phyloP scores from a whole-genome alignment of 108 stramenopile species.

The Epithemia pelagica region DNA sequence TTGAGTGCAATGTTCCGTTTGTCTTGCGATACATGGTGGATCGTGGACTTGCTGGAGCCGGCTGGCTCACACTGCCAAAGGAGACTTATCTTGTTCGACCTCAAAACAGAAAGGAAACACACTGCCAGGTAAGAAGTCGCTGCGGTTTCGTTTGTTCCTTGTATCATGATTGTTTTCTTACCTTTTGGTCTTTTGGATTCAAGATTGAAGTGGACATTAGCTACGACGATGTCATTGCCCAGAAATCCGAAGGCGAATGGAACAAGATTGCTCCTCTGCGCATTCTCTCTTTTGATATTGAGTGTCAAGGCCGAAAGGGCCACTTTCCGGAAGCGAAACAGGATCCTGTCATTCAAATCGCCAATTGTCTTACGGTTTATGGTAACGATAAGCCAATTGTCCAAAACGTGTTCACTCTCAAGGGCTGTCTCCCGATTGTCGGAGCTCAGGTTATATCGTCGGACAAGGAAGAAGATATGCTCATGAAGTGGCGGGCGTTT shows the following conservation, averaged over 20 bases:
- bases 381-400: conserved; percentile 74
- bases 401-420: conserved; percentile 95
- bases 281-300: conserved; percentile 95
- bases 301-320: conserved; percentile 97
- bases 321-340: conserved; percentile 95
- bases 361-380: conserved; percentile 89
- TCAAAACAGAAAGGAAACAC: conserved; percentile 50
- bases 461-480: conserved; percentile 88
- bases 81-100: conserved; percentile 76
- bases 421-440: conserved; percentile 95
- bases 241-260: conserved; percentile 92
- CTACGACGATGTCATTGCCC: conserved; percentile 86
- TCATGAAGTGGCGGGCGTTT: conserved; percentile 90
- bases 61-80: conserved; percentile 89
- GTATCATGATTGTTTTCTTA: neutral
- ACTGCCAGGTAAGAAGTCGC: conserved; percentile 74
- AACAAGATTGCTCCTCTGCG: conserved; percentile 95
- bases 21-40: conserved; percentile 99
- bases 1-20: conserved; percentile 98
- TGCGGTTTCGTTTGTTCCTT: conserved; percentile 1
- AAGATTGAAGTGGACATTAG: conserved; percentile 92
- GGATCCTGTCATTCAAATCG: conserved; percentile 99
- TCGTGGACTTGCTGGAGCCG: conserved; percentile 84
- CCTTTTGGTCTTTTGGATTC: conserved; percentile 4
- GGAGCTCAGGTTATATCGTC: conserved; percentile 96